phyloP scores from a whole-genome alignment of 2,329 filamentous ascomycete genomes.

The Drechmeria coniospora region DNA sequence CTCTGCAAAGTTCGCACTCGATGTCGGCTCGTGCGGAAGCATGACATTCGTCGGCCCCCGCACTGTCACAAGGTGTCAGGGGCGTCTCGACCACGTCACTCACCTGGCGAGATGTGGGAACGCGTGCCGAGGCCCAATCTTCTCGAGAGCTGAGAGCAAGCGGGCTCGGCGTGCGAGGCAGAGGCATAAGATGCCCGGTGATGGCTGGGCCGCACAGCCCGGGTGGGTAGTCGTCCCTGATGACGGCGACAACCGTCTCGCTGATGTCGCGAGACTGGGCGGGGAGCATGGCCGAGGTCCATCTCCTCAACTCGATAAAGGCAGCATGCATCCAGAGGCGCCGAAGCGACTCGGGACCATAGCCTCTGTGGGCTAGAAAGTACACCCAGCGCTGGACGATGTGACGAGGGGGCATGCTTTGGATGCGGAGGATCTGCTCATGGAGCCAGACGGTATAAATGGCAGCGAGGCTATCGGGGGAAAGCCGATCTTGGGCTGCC shows the following conservation, averaged over 20 bases:
- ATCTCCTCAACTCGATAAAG: not conserved
- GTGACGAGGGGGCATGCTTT: not conserved
- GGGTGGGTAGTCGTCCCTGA: not conserved
- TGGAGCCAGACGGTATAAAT: conserved; percentile 14
- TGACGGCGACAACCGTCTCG: not conserved
- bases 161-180: no score
- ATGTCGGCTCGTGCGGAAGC: no score
- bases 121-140: no score
- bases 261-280: not conserved
- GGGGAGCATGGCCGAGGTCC: not conserved
- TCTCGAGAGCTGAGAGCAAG: no score
- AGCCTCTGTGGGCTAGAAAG: not conserved
- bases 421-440: conserved; percentile 4
- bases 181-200: no score
- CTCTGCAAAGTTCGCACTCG: no score
- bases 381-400: not conserved
- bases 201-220: no score
- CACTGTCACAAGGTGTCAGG: no score
- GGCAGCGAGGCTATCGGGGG: conserved; percentile 6
- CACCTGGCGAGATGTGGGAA: no score
- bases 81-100: no score
- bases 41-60: no score
- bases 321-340: conserved; percentile 1
- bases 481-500: conserved; percentile 3
- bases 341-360: not conserved